A percentile compares a stretch with the other conserved stretches of the same genome.
Conservation (phyloP, 2,329 filamentous ascomycete genomes). For the Fusarium sp. region DNA sequence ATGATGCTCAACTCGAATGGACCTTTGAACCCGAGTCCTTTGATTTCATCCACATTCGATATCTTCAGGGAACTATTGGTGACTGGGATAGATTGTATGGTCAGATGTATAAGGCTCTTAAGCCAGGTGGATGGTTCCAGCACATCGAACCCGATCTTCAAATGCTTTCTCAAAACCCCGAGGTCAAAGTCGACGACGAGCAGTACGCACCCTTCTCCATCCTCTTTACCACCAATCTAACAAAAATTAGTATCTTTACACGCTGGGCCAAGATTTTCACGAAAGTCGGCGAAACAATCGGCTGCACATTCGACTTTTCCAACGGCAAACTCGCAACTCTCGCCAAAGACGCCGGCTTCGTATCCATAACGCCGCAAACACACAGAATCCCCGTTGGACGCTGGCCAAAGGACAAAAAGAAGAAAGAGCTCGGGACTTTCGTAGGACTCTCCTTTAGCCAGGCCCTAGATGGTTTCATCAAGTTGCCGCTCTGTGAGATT, state of each 20-base stretch:
- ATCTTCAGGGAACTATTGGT: constrained; percentile 41
- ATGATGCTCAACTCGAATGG: constrained; percentile 55
- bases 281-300: constrained; percentile 26
- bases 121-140: constrained; percentile 41
- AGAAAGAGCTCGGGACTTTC: constrained; percentile 37
- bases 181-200: constrained; percentile 8
- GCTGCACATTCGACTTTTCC: constrained; percentile 31
- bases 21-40: constrained; percentile 45
- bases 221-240: accelerated
- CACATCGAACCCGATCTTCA: constrained; percentile 40
- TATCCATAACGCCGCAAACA: neutral
- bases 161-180: constrained; percentile 26
- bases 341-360: constrained; percentile 21
- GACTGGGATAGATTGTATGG: constrained; percentile 43
- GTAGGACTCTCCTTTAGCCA: constrained; percentile 37
- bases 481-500: constrained; percentile 36
- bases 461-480: constrained; percentile 35
- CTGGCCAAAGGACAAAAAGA: constrained; percentile 35
- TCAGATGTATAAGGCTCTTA: constrained; percentile 29
- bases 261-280: constrained; percentile 29
- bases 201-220: neutral
- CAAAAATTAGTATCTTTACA: constrained; percentile 14
- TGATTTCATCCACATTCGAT: constrained; percentile 48
- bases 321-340: constrained; percentile 28
- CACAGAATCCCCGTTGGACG: constrained; percentile 34